phyloP scores from a whole-genome alignment of 2,329 filamentous ascomycete species.

The Botrytis pseudocinerea region DNA sequence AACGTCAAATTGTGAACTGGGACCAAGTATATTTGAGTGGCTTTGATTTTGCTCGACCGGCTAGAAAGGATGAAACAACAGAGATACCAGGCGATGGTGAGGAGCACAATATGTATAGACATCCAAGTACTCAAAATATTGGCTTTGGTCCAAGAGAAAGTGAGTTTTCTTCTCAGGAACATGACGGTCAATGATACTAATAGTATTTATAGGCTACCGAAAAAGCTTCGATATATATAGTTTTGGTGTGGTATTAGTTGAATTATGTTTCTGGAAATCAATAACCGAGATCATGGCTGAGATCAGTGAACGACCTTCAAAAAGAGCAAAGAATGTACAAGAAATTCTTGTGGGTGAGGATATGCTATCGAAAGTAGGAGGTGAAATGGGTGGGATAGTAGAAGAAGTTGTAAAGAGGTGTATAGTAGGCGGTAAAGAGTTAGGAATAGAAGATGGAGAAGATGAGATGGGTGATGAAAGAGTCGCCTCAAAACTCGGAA shows the following conservation, averaged over 20 bases:
- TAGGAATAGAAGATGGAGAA: conserved; percentile 44
- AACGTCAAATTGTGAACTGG: conserved; percentile 41
- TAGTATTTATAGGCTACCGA: conserved; percentile 17
- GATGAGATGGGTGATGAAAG: conserved; percentile 45
- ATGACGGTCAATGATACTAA: background rate
- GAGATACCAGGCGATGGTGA: conserved; percentile 49
- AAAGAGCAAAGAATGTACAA: conserved; percentile 42
- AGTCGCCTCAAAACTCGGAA: conserved; percentile 45
- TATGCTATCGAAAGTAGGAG: conserved; percentile 42
- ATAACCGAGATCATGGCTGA: conserved; percentile 48
- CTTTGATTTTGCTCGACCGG: conserved; percentile 57
- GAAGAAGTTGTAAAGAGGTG: conserved; percentile 45
- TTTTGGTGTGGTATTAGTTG: conserved; percentile 53
- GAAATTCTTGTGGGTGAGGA: conserved; percentile 42
- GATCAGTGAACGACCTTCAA: conserved; percentile 22
- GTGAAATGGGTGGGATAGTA: conserved; percentile 46
- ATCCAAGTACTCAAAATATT: conserved; percentile 41
- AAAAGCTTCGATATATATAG: conserved; percentile 56
- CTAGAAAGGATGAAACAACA: conserved; percentile 51
- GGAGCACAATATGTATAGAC: conserved; percentile 52
- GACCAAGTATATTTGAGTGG: conserved; percentile 50
- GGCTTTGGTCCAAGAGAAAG: conserved; percentile 28
- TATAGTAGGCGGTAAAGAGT: conserved; percentile 41
- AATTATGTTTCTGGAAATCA: conserved; percentile 54
- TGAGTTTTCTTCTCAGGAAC: background rate